Base-by-base conservation (phyloP, 306 rosid species). In the Begonia fuchsioides region DNA sequence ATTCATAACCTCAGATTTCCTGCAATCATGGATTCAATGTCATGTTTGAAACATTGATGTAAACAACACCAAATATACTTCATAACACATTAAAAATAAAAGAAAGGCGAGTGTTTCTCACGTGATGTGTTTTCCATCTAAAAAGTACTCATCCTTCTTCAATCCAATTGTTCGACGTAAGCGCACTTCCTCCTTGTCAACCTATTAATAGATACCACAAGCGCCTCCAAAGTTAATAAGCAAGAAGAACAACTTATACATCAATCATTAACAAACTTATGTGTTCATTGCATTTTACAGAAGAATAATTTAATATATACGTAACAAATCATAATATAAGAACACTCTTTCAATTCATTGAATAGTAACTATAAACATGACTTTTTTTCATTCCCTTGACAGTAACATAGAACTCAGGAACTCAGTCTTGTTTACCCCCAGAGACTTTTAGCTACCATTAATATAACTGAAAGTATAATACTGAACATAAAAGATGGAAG, bases 1-100 rank as follows among this genome's bases (percentile, higher is more conserved):
- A 77, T 84, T 90, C 98, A 90, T 90, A 53, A 90, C 98, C 74
- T 90, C 98, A 0, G 95, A 76, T 77, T 90, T 90, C 60, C 98
- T 90, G 71, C 63, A 72, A 54, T 41, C 14, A 64, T 45, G 53
- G 40, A 50, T 49, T 54, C 49, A 49, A 44, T 39, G 13, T 49
- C 54, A 16, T 7, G 52, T 47, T 6, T 40, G 15, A 62, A 54
- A 52, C 49, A 18, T 32, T 35, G 47, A 55, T 17, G 49, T 12
- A 26, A n/a, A 47, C 16, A 15, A 58, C 9, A 40, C 17, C 19
- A n/a, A 13, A 51, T 44, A 51, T 13, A 13, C 18, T 16, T 9
- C 13, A 32, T 9, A 3, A 18, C 10, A 10, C 17, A 14, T 12
- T 1, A 19, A 32, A 19, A 10, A 44, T 17, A 47, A 40, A 32